Base-by-base conservation (phyloP, 2,329 filamentous ascomycete species). In the Cordyceps farinosa region DNA sequence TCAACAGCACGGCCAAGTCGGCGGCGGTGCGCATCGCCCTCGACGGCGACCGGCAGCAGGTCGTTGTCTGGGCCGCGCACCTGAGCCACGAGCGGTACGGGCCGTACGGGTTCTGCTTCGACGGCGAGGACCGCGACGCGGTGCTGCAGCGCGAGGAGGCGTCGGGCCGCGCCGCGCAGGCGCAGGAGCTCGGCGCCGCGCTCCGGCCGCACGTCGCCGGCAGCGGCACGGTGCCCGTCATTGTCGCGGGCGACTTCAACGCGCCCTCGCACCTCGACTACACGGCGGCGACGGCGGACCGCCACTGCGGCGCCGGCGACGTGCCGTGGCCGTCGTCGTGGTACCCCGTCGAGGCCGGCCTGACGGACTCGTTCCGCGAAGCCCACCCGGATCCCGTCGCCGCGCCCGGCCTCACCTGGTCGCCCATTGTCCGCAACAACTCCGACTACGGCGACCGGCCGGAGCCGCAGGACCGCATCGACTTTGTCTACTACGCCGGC, bases 231-330 rank as follows among this genome's bases (percentile, higher is more conserved):
- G 65, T 72, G 0, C 76, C 78, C 1, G 73, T 78, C 0, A 59
- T 79, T n/a, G 55, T 79, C 0, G 68, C 73, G 0, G 78, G 78
- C 30, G 77, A 79, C 66, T 77, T 79, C 62, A 78, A 78, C 65
- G 75, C 78, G 0, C 78, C 78, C 0, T 79, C 78, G 15, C 77
- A 79, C 53, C 71, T 79, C 1, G 77, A 79, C 69, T 80, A 72
- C 69, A 74, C 72, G 2, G 29, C 75, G 3, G 70, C 67, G 2
- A 67, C 71, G 2, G 66, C 67, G 29, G 66, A 72, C 2, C 70
- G 69, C 61, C 72, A 79, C 68, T 79, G 77, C 61, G 74, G 73
- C 7, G 71, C 70, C 50, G 70, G 66, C 4, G 62, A 68, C 32
- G 66, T 78, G 1, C 66, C 65, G 5, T 79, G 78, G 78, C 78